Conservation (phyloP, 306 rosid genomes). For the Elaeagnus macrophylla region DNA sequence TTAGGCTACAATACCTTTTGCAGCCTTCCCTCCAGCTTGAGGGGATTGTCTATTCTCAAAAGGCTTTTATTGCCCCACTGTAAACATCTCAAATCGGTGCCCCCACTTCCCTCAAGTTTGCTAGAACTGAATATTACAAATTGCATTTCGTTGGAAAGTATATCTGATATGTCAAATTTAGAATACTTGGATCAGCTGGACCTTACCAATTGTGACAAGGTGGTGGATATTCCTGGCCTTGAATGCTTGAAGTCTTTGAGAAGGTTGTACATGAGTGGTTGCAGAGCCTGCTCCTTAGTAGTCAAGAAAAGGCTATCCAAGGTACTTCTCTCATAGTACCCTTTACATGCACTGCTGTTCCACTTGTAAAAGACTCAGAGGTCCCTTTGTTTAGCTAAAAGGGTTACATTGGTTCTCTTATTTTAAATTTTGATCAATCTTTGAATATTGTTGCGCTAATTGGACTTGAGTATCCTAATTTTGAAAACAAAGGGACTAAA, state of each 20-base stretch:
- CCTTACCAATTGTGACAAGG: conserved; percentile 45
- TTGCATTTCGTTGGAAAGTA: conserved; percentile 35
- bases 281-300: conserved; percentile 35
- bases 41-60: conserved; percentile 33
- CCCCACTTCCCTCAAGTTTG: conserved; percentile 63
- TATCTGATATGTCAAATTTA: conserved; percentile 43
- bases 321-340: conserved; percentile 32
- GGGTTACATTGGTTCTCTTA: too few species aligned
- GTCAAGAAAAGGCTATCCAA: conserved; percentile 40
- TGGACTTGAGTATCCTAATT: too few species aligned
- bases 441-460: too few species aligned
- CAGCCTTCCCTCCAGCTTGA: conserved; percentile 51
- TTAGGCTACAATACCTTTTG: conserved; percentile 30
- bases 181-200: conserved; percentile 32
- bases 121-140: conserved; percentile 29
- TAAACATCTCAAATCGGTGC: conserved; percentile 34
- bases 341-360: conserved; percentile 20
- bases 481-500: too few species aligned
- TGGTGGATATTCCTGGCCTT: conserved; percentile 53
- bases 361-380: too few species aligned
- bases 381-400: too few species aligned
- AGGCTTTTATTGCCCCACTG: conserved; percentile 26
- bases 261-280: conserved; percentile 39
- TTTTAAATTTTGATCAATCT: too few species aligned
- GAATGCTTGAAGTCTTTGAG: conserved; percentile 49